These are phyloP conservation scores for Typha latifolia DNA, from an alignment of 176 grass and related monocot genomes.

Conservation along the genomic window DNA sequence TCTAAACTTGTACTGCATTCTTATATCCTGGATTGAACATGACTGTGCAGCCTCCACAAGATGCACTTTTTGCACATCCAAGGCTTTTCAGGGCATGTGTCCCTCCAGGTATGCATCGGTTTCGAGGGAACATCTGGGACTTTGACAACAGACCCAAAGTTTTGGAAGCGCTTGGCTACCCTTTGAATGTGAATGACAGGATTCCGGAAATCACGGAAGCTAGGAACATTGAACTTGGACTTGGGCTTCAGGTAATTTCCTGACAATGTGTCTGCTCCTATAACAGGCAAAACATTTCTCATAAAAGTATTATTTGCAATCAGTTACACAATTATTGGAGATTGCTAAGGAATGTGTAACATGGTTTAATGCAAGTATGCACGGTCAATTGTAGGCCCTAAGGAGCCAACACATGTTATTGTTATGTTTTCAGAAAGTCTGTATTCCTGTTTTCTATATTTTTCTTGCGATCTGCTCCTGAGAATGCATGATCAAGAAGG, in stretches of 20 bases:
- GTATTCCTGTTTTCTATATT: no score
- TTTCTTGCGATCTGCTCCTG: no score
- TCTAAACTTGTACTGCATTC: neutral
- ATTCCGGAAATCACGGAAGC: conserved; percentile 97
- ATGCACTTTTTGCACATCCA: conserved; percentile 94
- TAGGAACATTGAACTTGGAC: conserved; percentile 96
- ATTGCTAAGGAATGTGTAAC: no score
- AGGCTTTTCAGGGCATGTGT: conserved; percentile 97
- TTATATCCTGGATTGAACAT: conserved; percentile 12
- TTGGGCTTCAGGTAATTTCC: conserved; percentile 84
- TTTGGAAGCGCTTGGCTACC: conserved; percentile 66
- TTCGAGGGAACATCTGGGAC: conserved; percentile 93
- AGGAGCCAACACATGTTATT: no score
- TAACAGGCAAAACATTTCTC: neutral
- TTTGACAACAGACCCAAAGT: conserved; percentile 78
- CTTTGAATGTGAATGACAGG: conserved; percentile 64
- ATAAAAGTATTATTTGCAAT: neutral
- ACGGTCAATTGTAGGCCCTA: no score
- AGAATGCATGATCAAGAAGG: no score
- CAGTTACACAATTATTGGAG: neutral
- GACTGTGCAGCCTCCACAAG: conserved; percentile 62
- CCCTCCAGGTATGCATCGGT: conserved; percentile 97
- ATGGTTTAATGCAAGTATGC: no score
- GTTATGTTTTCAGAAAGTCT: no score
- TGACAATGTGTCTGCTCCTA: neutral